A percentile compares a stretch with the other conserved stretches of the same genome.
Evolutionary conservation across 768 basidiomycete genomes (phyloP).

Genomic region (Suillus paluster): DNA sequence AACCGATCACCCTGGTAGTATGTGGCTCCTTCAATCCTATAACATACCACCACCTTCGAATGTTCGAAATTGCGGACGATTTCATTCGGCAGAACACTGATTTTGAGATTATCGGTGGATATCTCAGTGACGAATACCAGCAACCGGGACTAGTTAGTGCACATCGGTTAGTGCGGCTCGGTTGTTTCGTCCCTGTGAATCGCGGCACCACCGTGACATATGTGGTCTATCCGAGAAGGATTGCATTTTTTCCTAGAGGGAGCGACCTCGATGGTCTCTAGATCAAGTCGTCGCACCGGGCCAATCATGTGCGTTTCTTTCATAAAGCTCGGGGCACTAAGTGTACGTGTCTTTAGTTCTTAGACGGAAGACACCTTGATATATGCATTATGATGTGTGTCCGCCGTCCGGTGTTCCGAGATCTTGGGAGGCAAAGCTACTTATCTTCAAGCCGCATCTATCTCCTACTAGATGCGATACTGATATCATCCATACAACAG

Average conservation of each 20-base stretch:
- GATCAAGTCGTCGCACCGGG: neutral
- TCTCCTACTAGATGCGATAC: slow-evolving; percentile 13
- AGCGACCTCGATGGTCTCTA: neutral
- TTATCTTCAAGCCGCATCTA: slow-evolving; percentile 3
- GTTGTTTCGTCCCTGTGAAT: neutral
- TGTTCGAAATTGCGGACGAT: slow-evolving; percentile 99
- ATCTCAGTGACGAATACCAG: slow-evolving; percentile 95
- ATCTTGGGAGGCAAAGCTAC: slow-evolving; percentile 9
- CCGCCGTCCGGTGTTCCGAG: slow-evolving; percentile 13
- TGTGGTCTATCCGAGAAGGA: neutral
- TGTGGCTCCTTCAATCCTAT: slow-evolving; percentile 98
- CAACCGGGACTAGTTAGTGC: slow-evolving; percentile 92
- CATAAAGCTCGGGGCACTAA: no score
- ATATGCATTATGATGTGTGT: slow-evolving; percentile 1
- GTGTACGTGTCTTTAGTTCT: neutral
- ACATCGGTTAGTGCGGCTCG: slow-evolving; percentile 71
- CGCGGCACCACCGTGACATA: neutral
- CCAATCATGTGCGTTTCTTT: neutral
- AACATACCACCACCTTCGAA: slow-evolving; percentile 94
- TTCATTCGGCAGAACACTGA: slow-evolving; percentile 89
- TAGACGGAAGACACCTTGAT: neutral
- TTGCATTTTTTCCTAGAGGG: neutral
- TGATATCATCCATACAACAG: slow-evolving; percentile 45
- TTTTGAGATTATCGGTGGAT: slow-evolving; percentile 94
- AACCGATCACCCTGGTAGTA: slow-evolving; percentile 92